Evolutionary conservation across 768 basidiomycete species (phyloP).

Genomic region (Paxillus involutus): DNA sequence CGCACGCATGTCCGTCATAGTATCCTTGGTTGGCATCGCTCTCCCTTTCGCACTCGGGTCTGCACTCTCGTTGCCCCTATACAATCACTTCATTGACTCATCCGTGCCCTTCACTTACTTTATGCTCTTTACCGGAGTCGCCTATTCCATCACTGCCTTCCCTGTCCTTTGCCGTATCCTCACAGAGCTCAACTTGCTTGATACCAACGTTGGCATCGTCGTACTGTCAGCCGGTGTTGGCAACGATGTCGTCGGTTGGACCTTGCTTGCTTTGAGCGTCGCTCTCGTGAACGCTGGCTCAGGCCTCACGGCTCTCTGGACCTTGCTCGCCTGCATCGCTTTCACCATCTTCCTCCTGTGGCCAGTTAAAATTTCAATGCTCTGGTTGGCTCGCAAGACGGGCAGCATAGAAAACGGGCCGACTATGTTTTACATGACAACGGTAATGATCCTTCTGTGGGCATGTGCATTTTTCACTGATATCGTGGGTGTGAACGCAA

Average conservation of each 20-base stretch:
- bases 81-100: constrained; percentile 57
- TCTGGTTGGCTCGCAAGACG: constrained; percentile 73
- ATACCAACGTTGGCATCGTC: constrained; percentile 89
- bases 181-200: constrained; percentile 86
- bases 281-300: constrained; percentile 88
- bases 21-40: constrained; percentile 82
- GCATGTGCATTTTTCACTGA: constrained; percentile 92
- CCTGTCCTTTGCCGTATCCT: constrained; percentile 87
- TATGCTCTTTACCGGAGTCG: constrained; percentile 92
- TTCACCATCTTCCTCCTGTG: constrained; percentile 80
- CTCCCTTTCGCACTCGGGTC: constrained; percentile 88
- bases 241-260: constrained; percentile 87
- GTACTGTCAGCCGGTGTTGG: constrained; percentile 93
- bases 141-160: constrained; percentile 86
- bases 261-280: constrained; percentile 83
- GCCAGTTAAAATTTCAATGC: constrained; percentile 58
- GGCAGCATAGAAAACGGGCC: constrained; percentile 84
- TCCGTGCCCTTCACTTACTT: constrained; percentile 81
- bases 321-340: constrained; percentile 75
- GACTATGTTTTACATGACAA: constrained; percentile 86
- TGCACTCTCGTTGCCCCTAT: constrained; percentile 59
- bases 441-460: constrained; percentile 78
- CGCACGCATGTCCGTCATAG: constrained; percentile 60
- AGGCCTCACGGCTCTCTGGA: constrained; percentile 82
- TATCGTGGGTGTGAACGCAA: constrained; percentile 87